Base-by-base conservation (phyloP, 108 stramenopile species). In the Cyclotella sp. region DNA sequence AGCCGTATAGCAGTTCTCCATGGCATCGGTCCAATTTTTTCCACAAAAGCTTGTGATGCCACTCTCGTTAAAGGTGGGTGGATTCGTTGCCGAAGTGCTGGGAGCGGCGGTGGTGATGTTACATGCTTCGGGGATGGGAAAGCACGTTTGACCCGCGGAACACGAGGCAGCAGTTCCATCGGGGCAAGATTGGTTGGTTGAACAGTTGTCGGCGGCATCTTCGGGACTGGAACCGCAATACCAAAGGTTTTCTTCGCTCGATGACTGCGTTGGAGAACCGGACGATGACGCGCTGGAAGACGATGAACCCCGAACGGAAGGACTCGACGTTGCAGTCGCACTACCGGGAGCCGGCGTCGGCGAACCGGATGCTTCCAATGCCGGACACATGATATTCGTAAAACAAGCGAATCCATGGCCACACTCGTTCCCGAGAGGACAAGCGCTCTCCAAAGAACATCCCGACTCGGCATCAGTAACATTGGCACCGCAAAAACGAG, bases 401-500 rank as follows among this genome's bases (percentile, higher is more conserved):
- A 63, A 63, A 63, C 62, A 63, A 19, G 62, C 34, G 9, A n/a
- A 9, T 28, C 62, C 62, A 28, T 19, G 11, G 1, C 29, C 29
- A 40, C 62, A 63, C 10, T 30, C 34, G 13, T 34, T 18, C 1
- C 27, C 30, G 34, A 34, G 29, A 28, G 62, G 30, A 63, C 62
- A 63, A n/a, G 62, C 39, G 1, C 29, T 63, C 14, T 15, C 40
- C 11, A 34, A 9, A 13, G 39, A 15, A 19, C 62, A 63, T 10
- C 19, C 34, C 11, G 9, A 30, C 12, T 10, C n/a, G 1, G 62
- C 62, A 13, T 39, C 62, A 40, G 34, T n/a, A 9, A 9, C 5
- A 63, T 63, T 34, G 39, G 16, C n/a, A 8, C 62, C 62, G 34
- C 62, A 63, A 41, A 41, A 63, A 39, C 34, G 30, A 41, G 62